Base-by-base conservation (phyloP, 2,329 filamentous ascomycete genomes). In the Colletotrichum brevisporum region DNA sequence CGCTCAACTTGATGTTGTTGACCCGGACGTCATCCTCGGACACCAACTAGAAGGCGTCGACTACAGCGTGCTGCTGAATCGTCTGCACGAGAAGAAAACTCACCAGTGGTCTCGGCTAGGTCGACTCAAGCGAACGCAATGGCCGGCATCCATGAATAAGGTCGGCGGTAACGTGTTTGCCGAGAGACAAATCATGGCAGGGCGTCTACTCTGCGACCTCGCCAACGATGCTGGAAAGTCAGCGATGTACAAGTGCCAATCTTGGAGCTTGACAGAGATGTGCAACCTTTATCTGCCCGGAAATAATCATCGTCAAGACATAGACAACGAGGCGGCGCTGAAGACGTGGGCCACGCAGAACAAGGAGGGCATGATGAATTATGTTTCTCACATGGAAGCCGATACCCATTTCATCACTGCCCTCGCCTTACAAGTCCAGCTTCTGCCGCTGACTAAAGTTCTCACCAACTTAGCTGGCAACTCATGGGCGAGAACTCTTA, bases 181-280 rank as follows among this genome's bases (percentile, higher is more conserved):
- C 2, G 96, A 99, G 79, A 91, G 95, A 68, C 94, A 97, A 77
- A 82, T 99, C 65, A 92, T 97, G 73, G 89, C 95, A 71, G 96
- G 96, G 48, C 91, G 96, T 74, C 84, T 99, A 69, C 88, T 98
- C 65, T 98, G 96, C 78, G 96, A 99, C 82, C 85, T 98, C 69
- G 94, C 92, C 67, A 99, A 99, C 78, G 96, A 99, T 74, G 93
- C 97, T 76, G 96, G 96, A 79, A 98, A 98, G 84, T 98, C 95
- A 12, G 89, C 94, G 73, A 98, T 98, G 95, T 91, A 89, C 75
- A 97, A 97, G 82, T 99, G 96, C 79, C 95, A 98, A 80, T 97
- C 95, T 3, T 99, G 96, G 96, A 97, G 93, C 79, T 86, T 99
- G 79, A 97, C 95, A 2, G 96, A 99, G 80, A 99, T 99, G 95